Evolutionary conservation across 208 protist genomes (phyloP).

Genomic region (Naegleria gruberi): DNA sequence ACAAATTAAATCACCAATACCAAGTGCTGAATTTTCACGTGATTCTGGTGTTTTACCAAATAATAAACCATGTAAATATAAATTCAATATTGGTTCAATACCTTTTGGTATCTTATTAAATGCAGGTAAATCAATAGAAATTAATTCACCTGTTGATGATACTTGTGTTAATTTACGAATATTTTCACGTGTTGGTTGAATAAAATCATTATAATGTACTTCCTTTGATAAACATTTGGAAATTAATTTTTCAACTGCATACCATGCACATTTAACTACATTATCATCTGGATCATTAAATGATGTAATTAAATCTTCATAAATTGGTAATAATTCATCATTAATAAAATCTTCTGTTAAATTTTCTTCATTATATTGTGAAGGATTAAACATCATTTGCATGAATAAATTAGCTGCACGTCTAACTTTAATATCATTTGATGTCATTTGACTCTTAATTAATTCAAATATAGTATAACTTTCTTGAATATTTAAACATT

Average conservation of each 20-base stretch:
- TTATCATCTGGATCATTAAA: neutral
- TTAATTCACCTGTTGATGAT: neutral
- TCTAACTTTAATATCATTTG: neutral
- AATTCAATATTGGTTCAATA: slow-evolving; percentile 50
- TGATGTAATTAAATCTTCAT: neutral
- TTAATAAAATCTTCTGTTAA: neutral
- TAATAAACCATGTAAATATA: slow-evolving; percentile 57
- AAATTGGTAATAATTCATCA: neutral
- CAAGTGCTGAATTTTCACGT: slow-evolving; percentile 25
- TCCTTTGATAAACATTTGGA: neutral
- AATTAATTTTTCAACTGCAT: neutral
- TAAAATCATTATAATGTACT: neutral
- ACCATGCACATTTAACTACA: neutral
- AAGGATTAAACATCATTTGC: neutral
- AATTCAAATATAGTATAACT: neutral
- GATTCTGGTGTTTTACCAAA: slow-evolving; percentile 37
- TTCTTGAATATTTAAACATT: neutral
- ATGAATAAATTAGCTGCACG: neutral
- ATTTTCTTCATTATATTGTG: neutral
- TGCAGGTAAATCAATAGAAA: neutral
- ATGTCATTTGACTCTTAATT: neutral
- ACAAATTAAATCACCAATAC: slow-evolving; percentile 40
- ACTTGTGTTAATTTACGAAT: slow-evolving; percentile 1
- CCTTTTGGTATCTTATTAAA: neutral
- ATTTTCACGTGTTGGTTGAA: neutral